Evolutionary conservation across 805 yeast genomes (phyloP).

Genomic region (Sugiyamaella marilandica): DNA sequence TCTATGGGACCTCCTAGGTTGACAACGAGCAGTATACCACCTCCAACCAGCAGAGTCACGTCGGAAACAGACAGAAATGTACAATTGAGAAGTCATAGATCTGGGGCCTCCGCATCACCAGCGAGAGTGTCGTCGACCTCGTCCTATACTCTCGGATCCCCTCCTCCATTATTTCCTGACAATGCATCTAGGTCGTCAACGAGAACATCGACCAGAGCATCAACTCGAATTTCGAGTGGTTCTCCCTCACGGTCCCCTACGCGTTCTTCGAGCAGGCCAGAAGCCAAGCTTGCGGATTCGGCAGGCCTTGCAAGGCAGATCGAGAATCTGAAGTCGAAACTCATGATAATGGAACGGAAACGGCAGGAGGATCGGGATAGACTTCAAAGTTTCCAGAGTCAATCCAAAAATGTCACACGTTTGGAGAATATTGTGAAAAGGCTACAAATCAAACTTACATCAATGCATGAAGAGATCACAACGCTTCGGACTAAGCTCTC

Average conservation of each 20-base stretch:
- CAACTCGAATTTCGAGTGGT: slow-evolving; percentile 4
- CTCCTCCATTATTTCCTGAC: neutral
- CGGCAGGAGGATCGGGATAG: slow-evolving; percentile 26
- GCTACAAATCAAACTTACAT: slow-evolving; percentile 28
- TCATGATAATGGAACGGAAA: slow-evolving; percentile 23
- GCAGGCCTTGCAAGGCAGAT: slow-evolving; percentile 17
- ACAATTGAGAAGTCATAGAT: neutral
- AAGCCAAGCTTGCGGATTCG: neutral
- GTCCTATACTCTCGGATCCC: neutral
- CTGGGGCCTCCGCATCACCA: neutral
- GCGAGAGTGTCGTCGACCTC: neutral
- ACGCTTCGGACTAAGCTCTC: slow-evolving; percentile 19
- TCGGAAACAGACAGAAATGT: neutral
- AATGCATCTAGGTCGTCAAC: neutral
- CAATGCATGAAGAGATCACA: slow-evolving; percentile 30
- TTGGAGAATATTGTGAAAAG: slow-evolving; percentile 28
- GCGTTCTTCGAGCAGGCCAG: neutral
- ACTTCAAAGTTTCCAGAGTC: slow-evolving; percentile 19
- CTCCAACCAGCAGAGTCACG: neutral
- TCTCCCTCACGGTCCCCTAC: slow-evolving; percentile 4
- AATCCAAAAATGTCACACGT: slow-evolving; percentile 21
- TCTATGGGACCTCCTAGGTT: neutral
- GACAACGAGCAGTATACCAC: neutral
- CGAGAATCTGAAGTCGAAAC: slow-evolving; percentile 23
- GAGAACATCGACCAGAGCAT: neutral